These are phyloP conservation scores for Jimgerdemannia lactiflua DNA, from an alignment of 192 early-diverging fungal genomes.

Conservation along the genomic window DNA sequence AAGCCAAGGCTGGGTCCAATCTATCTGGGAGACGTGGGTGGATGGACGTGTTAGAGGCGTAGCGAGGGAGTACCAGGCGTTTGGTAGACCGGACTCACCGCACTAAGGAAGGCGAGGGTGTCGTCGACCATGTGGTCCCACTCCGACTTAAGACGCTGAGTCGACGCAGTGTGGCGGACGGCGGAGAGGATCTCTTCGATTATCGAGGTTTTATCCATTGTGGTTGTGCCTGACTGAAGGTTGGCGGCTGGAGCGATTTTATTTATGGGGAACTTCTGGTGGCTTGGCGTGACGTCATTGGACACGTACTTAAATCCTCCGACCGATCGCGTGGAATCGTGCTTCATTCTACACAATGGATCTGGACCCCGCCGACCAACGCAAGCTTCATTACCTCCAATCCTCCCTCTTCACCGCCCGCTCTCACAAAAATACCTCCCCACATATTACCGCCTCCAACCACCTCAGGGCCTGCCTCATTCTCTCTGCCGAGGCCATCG, in stretches of 20 bases:
- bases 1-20: constrained; percentile 51
- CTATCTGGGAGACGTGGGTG: constrained; percentile 27
- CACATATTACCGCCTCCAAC: constrained; percentile 23
- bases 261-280: too few relatives aligned
- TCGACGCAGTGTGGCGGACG: not conserved
- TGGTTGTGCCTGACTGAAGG: too few relatives aligned
- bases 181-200: not conserved
- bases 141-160: not conserved
- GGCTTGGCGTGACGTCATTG: too few relatives aligned
- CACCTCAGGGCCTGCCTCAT: constrained; percentile 21
- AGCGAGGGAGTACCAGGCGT: not conserved
- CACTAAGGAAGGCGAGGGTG: not conserved
- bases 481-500: constrained; percentile 24
- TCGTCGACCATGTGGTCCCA: not conserved
- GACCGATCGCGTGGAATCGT: too few relatives aligned
- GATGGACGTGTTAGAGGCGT: not conserved
- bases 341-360: too few relatives aligned
- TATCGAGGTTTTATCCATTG: not conserved
- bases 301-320: too few relatives aligned
- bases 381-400: too few relatives aligned
- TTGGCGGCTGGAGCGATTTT: too few relatives aligned
- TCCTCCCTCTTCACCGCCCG: too few relatives aligned
- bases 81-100: not conserved
- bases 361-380: too few relatives aligned
- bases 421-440: not conserved